Base-by-base conservation (phyloP, 2,329 filamentous ascomycete genomes). In the Aspergillus arachidicola region DNA sequence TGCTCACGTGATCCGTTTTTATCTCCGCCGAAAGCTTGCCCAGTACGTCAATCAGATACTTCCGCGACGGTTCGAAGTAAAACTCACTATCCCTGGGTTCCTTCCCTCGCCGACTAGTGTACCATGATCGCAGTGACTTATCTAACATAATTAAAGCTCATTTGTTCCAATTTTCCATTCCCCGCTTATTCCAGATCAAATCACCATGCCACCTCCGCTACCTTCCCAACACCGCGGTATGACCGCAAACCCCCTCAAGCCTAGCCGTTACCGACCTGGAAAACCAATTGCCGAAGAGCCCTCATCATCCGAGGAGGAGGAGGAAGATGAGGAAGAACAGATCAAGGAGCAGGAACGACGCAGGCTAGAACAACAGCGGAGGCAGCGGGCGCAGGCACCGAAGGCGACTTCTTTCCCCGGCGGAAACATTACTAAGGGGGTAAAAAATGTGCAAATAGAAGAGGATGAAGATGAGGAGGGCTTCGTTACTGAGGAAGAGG, bases 241-340 rank as follows among this genome's bases (percentile, higher is more conserved):
- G 92, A 98, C 94, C 66, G 93, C 94, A 66, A 97, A 97, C 74
- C 93, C 92, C 4, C 81, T 90, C 63, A 89, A 89, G 76, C 91
- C 93, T 28, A 87, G 89, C 69, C 91, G 95, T 62, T 91, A 97
- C 73, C 89, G 93, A 63, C 90, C 94, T 19, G 94, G 95, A 68
- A 98, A 97, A 78, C 83, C 89, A 57, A 71, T 83, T 43, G 78
- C 78, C 16, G 82, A 84, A 60, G 80, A 82, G 59, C 73, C 74
- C 4, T 82, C 80, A 9, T 83, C 80, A 3, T 80, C 80, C 3
- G 82, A 83, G 60, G 83, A 82, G 41, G 83, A 86, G 50, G 82
- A 84, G 1, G 84, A 84, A 28, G 81, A 82, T 11, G 76, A 84
- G 23, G 81, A 84, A 58, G 75, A 80, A 57, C 86, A 91, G 63